Evolutionary conservation across 1,139 yeast genomes (phyloP).

Genomic region (Debaryomyces sp.): DNA sequence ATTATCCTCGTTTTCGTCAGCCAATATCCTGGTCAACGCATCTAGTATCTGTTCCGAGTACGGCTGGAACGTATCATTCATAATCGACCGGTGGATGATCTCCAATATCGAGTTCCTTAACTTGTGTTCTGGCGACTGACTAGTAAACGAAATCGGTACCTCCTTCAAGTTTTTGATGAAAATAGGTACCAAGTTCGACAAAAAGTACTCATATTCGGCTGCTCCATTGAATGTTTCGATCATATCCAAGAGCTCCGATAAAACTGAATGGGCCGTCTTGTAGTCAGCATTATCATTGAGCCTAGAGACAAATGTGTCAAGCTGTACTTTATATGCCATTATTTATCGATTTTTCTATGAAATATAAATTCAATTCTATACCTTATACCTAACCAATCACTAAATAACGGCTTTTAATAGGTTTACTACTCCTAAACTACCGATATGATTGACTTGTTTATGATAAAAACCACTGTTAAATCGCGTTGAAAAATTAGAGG

Average conservation of each 20-base stretch:
- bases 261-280: slow-evolving; percentile 61
- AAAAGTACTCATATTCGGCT: slow-evolving; percentile 73
- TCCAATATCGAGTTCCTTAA: slow-evolving; percentile 77
- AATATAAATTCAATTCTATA: neutral
- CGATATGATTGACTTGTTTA: slow-evolving; percentile 4
- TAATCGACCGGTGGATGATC: slow-evolving; percentile 76
- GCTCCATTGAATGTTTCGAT: slow-evolving; percentile 82
- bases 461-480: neutral
- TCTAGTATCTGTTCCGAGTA: slow-evolving; percentile 65
- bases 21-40: slow-evolving; percentile 61
- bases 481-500: slow-evolving; percentile 12
- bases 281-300: slow-evolving; percentile 58
- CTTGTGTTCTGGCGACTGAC: slow-evolving; percentile 69
- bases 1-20: slow-evolving; percentile 89
- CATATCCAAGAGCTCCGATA: slow-evolving; percentile 83
- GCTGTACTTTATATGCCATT: slow-evolving; percentile 53
- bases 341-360: neutral
- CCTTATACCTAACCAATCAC: neutral
- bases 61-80: slow-evolving; percentile 81
- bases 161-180: slow-evolving; percentile 60
- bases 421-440: neutral
- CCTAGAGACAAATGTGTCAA: slow-evolving; percentile 63
- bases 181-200: slow-evolving; percentile 62
- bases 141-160: slow-evolving; percentile 72
- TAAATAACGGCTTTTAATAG: neutral